Evolutionary conservation across 257 asterid genomes (phyloP).

Genomic region (Solanum megistacrolobum): DNA sequence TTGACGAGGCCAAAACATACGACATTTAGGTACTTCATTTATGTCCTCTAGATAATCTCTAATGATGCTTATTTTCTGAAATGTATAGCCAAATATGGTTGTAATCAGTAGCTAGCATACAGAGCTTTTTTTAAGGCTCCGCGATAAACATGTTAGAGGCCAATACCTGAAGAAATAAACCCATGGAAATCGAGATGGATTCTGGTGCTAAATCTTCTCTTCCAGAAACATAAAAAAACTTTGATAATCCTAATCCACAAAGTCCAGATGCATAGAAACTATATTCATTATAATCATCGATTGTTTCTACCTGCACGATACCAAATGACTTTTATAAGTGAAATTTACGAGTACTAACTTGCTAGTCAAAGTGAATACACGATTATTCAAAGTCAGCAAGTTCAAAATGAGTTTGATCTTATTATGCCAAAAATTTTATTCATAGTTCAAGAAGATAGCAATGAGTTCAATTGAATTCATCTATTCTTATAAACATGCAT

Average conservation of each 20-base stretch:
- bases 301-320: slow-evolving; percentile 66
- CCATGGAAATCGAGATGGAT: slow-evolving; percentile 72
- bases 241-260: slow-evolving; percentile 84
- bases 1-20: slow-evolving; percentile 97
- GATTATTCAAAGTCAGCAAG: background rate
- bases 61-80: slow-evolving; percentile 83
- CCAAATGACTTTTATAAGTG: background rate
- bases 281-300: slow-evolving; percentile 86
- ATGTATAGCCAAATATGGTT: background rate
- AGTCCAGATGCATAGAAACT: slow-evolving; percentile 97
- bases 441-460: background rate
- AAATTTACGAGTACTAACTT: background rate
- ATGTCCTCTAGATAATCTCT: slow-evolving; percentile 96
- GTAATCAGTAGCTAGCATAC: background rate
- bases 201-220: slow-evolving; percentile 71
- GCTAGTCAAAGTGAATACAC: background rate
- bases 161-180: slow-evolving; percentile 83
- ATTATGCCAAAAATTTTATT: background rate
- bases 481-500: background rate
- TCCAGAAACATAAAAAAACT: slow-evolving; percentile 85
- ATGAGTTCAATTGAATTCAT: background rate
- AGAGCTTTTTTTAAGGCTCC: background rate
- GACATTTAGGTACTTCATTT: slow-evolving; percentile 87
- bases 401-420: background rate
- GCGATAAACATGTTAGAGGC: background rate